Evolutionary conservation across 2,329 filamentous ascomycete genomes (phyloP), one percentile per base, ranked within the genome.

Genomic region (Tolypocladium cylindrosporum): DNA sequence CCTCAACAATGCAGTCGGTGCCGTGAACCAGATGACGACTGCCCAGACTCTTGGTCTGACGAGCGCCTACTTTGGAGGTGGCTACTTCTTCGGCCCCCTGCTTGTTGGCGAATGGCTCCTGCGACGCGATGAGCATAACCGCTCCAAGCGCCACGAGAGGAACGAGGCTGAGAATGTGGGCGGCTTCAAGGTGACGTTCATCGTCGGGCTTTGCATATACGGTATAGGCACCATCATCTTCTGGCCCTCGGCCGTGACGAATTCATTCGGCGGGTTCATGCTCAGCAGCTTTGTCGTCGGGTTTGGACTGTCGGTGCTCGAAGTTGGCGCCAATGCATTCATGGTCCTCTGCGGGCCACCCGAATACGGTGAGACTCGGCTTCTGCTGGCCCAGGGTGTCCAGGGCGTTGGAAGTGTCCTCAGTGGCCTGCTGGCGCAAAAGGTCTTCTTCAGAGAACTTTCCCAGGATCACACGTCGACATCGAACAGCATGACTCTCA

Each of bases 121-220:
- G 9, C 83, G 89, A 24, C 81, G 82, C 59, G 89, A 87, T 63
- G 81, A 84, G 64, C 81, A 84, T 61, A 78, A 77, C 41, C 74
- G 80, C n/a, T 74, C 75, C 24, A 74, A 70, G 61, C 70, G 71
- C 40, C 69, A 71, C 56, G 66, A 66, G 36, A 71, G 67, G 39
- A 73, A 71, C 61, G 63, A 74, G 43, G 66, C 74, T 55, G 73
- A 78, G 34, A 74, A 74, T 37, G 74, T 83, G 8, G 80, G 81
- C 55, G 90, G 90, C 3, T 94, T 91, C 74, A 89, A 90, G 63
- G 84, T 84, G 48, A 90, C 89, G 0, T 92, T 94, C 64, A 92
- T 94, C 60, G 78, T 86, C 36, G 90, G 90, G 1, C 76, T 93
- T 4, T 81, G 79, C 62, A 86, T 93, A 56, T 93, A 92, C 68